phyloP scores from a whole-genome alignment of 1,284 basidiomycete genomes.

The Peniophora sp. region DNA sequence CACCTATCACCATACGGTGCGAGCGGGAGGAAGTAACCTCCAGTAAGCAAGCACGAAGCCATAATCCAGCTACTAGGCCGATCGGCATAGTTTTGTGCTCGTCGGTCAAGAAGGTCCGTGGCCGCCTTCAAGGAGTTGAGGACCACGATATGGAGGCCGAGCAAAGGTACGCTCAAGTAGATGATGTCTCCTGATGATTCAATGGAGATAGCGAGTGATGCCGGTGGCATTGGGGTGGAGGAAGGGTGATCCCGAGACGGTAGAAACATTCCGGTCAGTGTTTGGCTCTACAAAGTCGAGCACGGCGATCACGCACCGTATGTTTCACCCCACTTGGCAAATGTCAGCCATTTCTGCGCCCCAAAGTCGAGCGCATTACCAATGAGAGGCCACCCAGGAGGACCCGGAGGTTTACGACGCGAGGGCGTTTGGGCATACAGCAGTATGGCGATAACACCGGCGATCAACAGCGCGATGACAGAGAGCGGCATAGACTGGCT shows the following conservation, averaged over 20 bases:
- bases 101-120: conserved; percentile 16
- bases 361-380: conserved; percentile 15
- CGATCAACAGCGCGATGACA: too few species aligned
- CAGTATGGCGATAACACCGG: too few species aligned
- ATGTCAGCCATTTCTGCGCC: conserved; percentile 9
- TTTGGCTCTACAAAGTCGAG: too few species aligned
- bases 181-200: conserved; percentile 14
- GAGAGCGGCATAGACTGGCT: too few species aligned
- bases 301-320: conserved; percentile 10
- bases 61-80: conserved; percentile 13
- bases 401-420: conserved; percentile 9
- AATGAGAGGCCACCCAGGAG: conserved; percentile 13
- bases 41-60: too few species aligned
- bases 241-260: too few species aligned
- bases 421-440: too few species aligned
- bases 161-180: conserved; percentile 9
- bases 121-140: conserved; percentile 13
- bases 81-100: conserved; percentile 15
- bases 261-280: too few species aligned
- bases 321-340: conserved; percentile 10
- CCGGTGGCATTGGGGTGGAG: too few species aligned
- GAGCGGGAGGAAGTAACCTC: too few species aligned
- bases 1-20: too few species aligned
- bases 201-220: too few species aligned
- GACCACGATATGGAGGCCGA: conserved; percentile 14